These are phyloP conservation scores for Blastocystis sp. DNA, from an alignment of 352 stramenopile genomes.

Conservation along the genomic window DNA sequence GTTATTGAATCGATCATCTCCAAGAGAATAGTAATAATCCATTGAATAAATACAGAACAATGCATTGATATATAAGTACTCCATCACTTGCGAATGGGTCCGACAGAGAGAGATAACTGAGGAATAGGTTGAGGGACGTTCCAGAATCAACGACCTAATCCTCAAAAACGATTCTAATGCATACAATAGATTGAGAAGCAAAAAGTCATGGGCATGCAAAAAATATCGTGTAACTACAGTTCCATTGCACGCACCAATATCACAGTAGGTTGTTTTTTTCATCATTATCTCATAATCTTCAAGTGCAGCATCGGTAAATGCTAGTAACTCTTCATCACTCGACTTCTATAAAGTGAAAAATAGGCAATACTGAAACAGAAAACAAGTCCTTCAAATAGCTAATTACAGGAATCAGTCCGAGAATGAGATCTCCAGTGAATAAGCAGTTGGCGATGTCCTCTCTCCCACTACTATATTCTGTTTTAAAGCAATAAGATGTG, in stretches of 20 bases:
- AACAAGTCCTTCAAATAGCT: no score
- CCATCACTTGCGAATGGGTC: no score
- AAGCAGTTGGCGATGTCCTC: no score
- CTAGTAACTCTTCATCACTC: background rate
- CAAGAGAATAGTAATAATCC: background rate
- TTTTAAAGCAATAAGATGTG: background rate
- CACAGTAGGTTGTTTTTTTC: no score
- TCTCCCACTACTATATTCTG: background rate
- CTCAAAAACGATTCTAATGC: no score
- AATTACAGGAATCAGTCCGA: no score
- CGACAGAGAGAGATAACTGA: background rate
- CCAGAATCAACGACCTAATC: no score
- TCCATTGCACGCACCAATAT: no score
- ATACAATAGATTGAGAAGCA: background rate
- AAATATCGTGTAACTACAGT: background rate
- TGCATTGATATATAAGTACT: background rate
- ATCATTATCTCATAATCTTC: background rate
- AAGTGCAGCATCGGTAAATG: background rate
- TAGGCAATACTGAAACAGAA: no score
- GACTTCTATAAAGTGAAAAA: background rate
- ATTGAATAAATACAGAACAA: background rate
- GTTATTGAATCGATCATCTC: background rate
- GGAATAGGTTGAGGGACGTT: no score
- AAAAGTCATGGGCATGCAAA: background rate
- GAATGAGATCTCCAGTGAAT: no score